These are phyloP conservation scores for Annulohypoxylon moriforme DNA, from an alignment of 495 filamentous ascomycete species.

Conservation along the genomic window DNA sequence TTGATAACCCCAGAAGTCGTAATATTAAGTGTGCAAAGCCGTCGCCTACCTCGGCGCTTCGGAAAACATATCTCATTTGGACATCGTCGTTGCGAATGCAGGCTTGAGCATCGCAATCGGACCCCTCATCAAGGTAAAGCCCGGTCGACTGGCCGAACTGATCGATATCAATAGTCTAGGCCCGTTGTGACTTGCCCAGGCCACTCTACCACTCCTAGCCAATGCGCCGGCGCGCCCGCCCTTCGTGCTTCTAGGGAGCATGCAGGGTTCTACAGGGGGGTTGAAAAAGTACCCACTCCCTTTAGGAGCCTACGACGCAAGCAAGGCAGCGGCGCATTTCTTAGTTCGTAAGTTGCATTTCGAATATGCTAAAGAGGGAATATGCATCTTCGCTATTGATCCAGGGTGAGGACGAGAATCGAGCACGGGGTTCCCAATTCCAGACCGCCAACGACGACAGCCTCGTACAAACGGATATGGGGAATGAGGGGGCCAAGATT, in stretches of 20 bases:
- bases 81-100: slow-evolving; percentile 62
- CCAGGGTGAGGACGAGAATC: background rate
- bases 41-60: slow-evolving; percentile 42
- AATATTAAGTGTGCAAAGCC: slow-evolving; percentile 41
- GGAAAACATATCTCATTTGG: slow-evolving; percentile 53
- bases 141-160: slow-evolving; percentile 7
- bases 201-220: slow-evolving; percentile 50
- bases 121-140: slow-evolving; percentile 35
- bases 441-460: background rate
- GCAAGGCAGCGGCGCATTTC: slow-evolving; percentile 57
- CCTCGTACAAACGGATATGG: slow-evolving; percentile 30
- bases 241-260: slow-evolving; percentile 51
- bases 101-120: slow-evolving; percentile 47
- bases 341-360: slow-evolving; percentile 52
- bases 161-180: slow-evolving; percentile 54
- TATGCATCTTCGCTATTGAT: slow-evolving; percentile 49
- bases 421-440: background rate
- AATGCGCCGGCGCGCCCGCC: slow-evolving; percentile 40
- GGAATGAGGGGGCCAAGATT: slow-evolving; percentile 16
- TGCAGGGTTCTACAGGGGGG: slow-evolving; percentile 42
- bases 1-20: slow-evolving; percentile 45
- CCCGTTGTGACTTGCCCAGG: slow-evolving; percentile 56
- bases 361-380: slow-evolving; percentile 44
- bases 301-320: slow-evolving; percentile 51
- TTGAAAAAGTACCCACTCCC: slow-evolving; percentile 41